phyloP scores from a whole-genome alignment of 495 filamentous ascomycete genomes.

The Penicillium roqueforti region DNA sequence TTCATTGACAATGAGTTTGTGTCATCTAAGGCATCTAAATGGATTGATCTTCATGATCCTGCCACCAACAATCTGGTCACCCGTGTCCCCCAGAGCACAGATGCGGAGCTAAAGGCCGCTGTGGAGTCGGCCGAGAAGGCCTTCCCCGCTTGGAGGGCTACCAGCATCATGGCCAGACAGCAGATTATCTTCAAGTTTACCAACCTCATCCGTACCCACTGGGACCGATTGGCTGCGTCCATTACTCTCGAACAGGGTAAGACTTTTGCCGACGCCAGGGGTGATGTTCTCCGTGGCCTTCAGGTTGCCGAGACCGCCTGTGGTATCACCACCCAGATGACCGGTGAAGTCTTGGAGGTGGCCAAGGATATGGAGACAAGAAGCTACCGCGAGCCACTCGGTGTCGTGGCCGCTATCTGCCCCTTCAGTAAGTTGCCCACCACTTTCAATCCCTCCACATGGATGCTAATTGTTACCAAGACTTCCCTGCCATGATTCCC shows the following conservation, averaged over 20 bases:
- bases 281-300: constrained; percentile 90
- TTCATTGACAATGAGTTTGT: constrained; percentile 92
- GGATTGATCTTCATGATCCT: constrained; percentile 92
- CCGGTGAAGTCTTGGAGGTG: constrained; percentile 92
- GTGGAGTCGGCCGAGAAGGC: constrained; percentile 85
- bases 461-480: constrained; percentile 39
- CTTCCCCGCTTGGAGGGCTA: constrained; percentile 82
- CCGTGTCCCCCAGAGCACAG: constrained; percentile 92
- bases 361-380: constrained; percentile 99
- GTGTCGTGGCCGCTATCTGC: constrained; percentile 94
- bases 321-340: constrained; percentile 88
- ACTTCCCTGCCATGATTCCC: constrained; percentile 99
- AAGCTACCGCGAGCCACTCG: constrained; percentile 86
- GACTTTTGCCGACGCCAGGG: constrained; percentile 92
- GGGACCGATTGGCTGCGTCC: constrained; percentile 90
- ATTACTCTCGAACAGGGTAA: constrained; percentile 99
- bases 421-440: constrained; percentile 78
- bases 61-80: constrained; percentile 98
- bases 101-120: constrained; percentile 82
- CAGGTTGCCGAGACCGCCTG: constrained; percentile 97
- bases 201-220: constrained; percentile 82
- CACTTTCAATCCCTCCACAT: neutral
- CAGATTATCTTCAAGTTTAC: constrained; percentile 98
- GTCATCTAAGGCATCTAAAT: constrained; percentile 66
- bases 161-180: constrained; percentile 78